Percentiles rank a stretch among this genome's conserved stretches.
Conservation (phyloP, 768 basidiomycete species). For the Naematelia encephala region DNA sequence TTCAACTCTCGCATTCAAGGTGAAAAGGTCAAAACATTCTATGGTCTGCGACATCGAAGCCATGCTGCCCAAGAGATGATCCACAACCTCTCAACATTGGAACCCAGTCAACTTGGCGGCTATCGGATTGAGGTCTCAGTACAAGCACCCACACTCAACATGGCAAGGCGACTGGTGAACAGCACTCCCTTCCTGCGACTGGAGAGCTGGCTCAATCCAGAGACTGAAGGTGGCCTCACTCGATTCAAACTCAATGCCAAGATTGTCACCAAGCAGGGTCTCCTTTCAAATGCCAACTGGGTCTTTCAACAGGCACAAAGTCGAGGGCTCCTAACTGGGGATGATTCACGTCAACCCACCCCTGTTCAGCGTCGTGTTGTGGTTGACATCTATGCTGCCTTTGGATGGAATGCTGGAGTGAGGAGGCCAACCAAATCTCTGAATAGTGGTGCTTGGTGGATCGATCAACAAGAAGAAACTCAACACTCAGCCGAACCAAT, state of each 20-base stretch:
- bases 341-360: constrained; percentile 1
- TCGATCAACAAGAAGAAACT: background rate
- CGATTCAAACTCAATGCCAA: constrained; percentile 10
- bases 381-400: constrained; percentile 13
- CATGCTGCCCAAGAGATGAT: constrained; percentile 12
- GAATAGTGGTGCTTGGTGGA: background rate
- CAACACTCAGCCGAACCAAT: background rate
- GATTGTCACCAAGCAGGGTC: background rate
- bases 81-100: constrained; percentile 13
- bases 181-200: constrained; percentile 15
- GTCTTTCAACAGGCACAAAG: constrained; percentile 18
- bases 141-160: constrained; percentile 9
- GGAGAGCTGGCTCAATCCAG: constrained; percentile 11
- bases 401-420: constrained; percentile 20
- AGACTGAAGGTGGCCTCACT: background rate
- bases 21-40: constrained; percentile 12
- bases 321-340: constrained; percentile 6
- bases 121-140: constrained; percentile 30
- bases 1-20: constrained; percentile 27
- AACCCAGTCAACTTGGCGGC: constrained; percentile 12
- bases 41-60: constrained; percentile 6
- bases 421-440: background rate
- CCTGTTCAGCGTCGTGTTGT: constrained; percentile 8
- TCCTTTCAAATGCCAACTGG: constrained; percentile 27
- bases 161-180: constrained; percentile 9